Base-by-base conservation (phyloP, 2,329 filamentous ascomycete species). In the Fusarium sp. region DNA sequence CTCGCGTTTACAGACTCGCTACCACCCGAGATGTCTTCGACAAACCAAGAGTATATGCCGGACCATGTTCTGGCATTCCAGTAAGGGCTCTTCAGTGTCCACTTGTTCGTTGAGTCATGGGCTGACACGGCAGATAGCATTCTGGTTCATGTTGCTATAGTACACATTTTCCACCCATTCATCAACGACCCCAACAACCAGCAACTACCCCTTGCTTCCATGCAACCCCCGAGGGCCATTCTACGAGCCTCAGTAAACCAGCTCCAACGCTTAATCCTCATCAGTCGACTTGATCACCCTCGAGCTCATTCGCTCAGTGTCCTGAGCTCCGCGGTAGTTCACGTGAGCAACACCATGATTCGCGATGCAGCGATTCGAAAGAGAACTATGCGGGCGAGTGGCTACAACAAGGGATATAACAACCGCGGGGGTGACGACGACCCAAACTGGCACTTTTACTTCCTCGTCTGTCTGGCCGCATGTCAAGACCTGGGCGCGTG, bases 271-370 rank as follows among this genome's bases (percentile, higher is more conserved):
- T 37, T 59, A 6, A 44, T 59, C 8, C 48, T 59, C 2, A 60
- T 59, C 4, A 59, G 56, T 4, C 55, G 56, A 1, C 56, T 59
- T 1, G 19, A 59, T 1, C 56, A 59, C 4, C 56, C 56, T 4
- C 42, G 15, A 11, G 56, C 56, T 0, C 56, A 59, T 11, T 31
- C 42, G 0, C 23, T 59, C 1, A 59, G 56, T 8, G 37, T 60
- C n/a, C 6, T 59, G 1, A 44, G 42, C 7, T 59, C 56, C 1
- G 56, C 56, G 7, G 56, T 53, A 7, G 56, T 59, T 0, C 56
- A 59, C 6, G 56, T 59, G 17, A 59, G 56, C 48, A 59, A 59
- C 29, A 59, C 56, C 0, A 59, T 59, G 23, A 59, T 59, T 3
- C 56, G 56, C 4, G 55, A 59, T 4, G 33, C 48, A 2, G 55